Conservation (phyloP, 179 eudicot species). For the Spergularia azorica region DNA sequence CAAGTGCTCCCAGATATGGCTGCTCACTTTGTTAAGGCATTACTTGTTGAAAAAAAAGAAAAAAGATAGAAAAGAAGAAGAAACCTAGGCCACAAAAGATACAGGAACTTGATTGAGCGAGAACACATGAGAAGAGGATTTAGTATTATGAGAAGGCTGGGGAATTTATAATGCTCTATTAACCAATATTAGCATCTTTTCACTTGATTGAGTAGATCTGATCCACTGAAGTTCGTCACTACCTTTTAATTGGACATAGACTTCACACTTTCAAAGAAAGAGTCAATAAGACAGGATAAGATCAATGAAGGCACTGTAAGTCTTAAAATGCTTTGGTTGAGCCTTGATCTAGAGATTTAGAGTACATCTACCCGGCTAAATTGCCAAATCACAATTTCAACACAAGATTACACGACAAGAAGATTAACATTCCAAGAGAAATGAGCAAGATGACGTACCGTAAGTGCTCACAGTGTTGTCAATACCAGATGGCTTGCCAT, state of each 20-base stretch:
- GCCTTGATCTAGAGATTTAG: not conserved
- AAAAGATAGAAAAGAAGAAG: too few species aligned
- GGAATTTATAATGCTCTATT: too few species aligned
- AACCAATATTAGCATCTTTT: not conserved
- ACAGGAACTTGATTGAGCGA: not conserved
- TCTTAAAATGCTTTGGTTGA: not conserved
- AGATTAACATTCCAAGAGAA: not conserved
- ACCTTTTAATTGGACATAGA: not conserved
- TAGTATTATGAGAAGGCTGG: too few species aligned
- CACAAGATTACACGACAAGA: not conserved
- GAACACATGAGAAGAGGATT: not conserved
- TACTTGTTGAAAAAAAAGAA: not conserved
- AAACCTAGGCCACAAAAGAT: too few species aligned
- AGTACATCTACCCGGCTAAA: not conserved
- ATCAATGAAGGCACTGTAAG: conserved; percentile 4
- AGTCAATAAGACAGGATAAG: not conserved
- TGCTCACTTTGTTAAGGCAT: conserved; percentile 5
- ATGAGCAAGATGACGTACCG: conserved; percentile 50
- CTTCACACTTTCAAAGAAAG: not conserved
- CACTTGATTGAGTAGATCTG: too few species aligned
- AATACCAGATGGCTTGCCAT: conserved; percentile 95
- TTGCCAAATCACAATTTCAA: not conserved
- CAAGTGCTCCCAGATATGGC: too few species aligned
- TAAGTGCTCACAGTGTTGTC: conserved; percentile 98
- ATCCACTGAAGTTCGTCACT: too few species aligned